A percentile compares a stretch with the other conserved stretches of the same genome.
phyloP scores from a whole-genome alignment of 345 rosid genomes.

The Odontarrhena argentea region DNA sequence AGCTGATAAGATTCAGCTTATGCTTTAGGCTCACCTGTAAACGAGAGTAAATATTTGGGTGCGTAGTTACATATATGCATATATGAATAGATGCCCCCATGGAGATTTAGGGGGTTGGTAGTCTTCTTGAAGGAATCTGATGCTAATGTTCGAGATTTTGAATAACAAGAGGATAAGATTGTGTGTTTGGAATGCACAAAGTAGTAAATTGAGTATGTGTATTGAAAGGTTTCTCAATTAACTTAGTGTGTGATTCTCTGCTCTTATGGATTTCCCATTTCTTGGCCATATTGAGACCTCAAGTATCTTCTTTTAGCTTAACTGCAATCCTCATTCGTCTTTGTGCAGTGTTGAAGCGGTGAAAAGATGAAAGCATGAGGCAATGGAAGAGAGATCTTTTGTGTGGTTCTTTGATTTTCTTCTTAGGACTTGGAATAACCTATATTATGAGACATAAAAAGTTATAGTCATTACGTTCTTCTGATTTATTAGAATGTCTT shows the following conservation, averaged over 20 bases:
- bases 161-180: background rate
- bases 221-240: background rate
- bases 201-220: no score
- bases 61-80: no score
- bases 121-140: background rate
- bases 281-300: background rate
- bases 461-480: constrained; percentile 11
- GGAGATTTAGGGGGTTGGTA: background rate
- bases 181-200: background rate
- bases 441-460: constrained; percentile 16
- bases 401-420: background rate
- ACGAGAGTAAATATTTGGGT: no score
- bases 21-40: no score
- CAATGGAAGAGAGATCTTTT: constrained; percentile 5
- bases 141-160: background rate
- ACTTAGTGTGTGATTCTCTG: background rate
- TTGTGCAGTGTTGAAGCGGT: constrained; percentile 31
- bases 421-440: background rate
- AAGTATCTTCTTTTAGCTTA: constrained; percentile 6
- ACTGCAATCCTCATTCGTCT: constrained; percentile 4
- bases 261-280: background rate
- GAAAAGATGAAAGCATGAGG: background rate
- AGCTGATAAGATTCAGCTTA: constrained; percentile 2
- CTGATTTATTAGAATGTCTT: constrained; percentile 17
- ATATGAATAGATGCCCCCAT: background rate